A percentile compares a stretch with the other conserved stretches of the same genome.
These are phyloP conservation scores for Scenedesmus sp. DNA, from an alignment of 163 green algal species.

Conservation along the genomic window DNA sequence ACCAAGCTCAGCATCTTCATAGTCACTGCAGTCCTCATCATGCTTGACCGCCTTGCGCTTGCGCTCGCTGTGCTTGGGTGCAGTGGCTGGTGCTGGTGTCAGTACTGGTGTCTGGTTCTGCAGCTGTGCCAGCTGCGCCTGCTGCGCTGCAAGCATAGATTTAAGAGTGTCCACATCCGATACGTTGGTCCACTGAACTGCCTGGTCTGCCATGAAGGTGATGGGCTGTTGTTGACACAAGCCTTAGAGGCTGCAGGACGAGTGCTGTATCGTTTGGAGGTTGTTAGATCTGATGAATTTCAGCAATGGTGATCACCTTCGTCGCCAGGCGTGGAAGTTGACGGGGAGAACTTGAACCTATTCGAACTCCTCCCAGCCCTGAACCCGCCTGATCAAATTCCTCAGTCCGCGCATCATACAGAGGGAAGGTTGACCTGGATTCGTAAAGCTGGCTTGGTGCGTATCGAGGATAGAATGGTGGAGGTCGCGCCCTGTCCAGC, in stretches of 20 bases:
- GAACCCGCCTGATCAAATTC: neutral
- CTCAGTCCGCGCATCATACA: too few relatives aligned
- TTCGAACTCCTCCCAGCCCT: neutral
- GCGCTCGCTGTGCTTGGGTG: neutral
- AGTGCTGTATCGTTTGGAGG: too few relatives aligned
- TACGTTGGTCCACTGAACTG: neutral
- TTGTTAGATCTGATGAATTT: too few relatives aligned
- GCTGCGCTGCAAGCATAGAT: neutral
- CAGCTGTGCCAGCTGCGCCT: conserved; percentile 19
- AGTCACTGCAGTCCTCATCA: neutral
- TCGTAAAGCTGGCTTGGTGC: too few relatives aligned
- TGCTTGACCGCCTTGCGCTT: neutral
- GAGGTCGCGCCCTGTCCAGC: too few relatives aligned
- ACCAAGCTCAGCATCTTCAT: neutral
- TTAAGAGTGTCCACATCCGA: neutral
- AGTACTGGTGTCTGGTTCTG: neutral
- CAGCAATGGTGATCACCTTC: too few relatives aligned
- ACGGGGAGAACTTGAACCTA: neutral
- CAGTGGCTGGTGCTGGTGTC: neutral
- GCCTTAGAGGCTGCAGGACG: too few relatives aligned
- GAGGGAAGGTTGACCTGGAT: too few relatives aligned
- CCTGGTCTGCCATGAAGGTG: neutral
- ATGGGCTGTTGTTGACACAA: neutral
- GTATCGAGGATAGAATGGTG: too few relatives aligned
- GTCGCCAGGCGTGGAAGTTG: neutral